Evolutionary conservation across 345 rosid species (phyloP).

Genomic region (Xanthoceras sorbifolium): DNA sequence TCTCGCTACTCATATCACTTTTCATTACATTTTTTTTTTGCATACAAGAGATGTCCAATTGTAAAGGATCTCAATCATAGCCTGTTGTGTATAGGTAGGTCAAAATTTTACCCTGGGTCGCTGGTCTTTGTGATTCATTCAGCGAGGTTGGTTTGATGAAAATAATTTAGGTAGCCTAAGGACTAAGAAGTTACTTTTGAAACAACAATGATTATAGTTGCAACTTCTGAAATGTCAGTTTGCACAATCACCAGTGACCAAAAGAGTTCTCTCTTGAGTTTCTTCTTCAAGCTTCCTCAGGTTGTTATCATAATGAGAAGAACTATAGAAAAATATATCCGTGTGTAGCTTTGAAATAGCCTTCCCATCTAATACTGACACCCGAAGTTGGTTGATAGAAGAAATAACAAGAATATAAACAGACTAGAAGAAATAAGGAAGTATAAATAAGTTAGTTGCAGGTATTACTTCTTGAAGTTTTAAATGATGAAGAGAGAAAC

Average conservation of each 20-base stretch:
- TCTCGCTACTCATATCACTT: no score
- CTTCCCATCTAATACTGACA: not conserved
- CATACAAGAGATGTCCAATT: no score
- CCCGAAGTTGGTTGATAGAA: not conserved
- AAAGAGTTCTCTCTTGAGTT: slow-evolving; percentile 1
- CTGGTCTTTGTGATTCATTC: not conserved
- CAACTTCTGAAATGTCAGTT: not conserved
- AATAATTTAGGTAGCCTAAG: not conserved
- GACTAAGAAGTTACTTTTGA: not conserved
- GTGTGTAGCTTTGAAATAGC: not conserved
- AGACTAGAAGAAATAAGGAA: not conserved
- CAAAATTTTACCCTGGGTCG: not conserved
- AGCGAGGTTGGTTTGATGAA: not conserved
- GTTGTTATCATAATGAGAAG: not conserved
- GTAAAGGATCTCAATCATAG: no score
- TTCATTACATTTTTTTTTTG: no score
- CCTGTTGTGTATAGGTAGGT: not conserved
- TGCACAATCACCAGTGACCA: slow-evolving; percentile 3
- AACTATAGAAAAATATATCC: not conserved
- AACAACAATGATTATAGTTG: not conserved
- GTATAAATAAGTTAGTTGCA: not conserved
- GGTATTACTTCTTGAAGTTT: not conserved
- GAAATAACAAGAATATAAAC: not conserved
- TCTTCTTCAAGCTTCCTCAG: not conserved
- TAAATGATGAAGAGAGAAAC: not conserved